Evolutionary conservation across 1,139 yeast genomes (phyloP).

Genomic region (Debaryomyces nepalensis): DNA sequence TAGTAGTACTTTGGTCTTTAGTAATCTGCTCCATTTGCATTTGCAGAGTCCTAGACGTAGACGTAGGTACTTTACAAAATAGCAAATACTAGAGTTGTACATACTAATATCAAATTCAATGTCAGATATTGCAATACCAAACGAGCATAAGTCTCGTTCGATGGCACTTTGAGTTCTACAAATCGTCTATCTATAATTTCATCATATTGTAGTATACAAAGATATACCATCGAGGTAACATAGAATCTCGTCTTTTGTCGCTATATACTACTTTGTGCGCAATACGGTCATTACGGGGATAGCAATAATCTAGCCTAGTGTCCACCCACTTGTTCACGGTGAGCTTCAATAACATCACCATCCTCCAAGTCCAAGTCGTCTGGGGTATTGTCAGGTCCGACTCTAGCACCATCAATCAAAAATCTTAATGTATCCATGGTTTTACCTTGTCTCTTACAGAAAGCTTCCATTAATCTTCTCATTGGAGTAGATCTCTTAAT

Average conservation of each 20-base stretch:
- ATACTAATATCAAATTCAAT: too few species aligned
- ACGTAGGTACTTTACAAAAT: too few species aligned
- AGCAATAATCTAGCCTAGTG: conserved; percentile 1
- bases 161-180: too few species aligned
- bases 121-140: too few species aligned
- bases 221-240: background rate
- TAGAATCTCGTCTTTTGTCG: background rate
- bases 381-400: conserved; percentile 88
- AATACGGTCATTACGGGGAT: background rate
- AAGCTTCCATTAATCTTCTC: conserved; percentile 96
- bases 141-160: too few species aligned
- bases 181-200: background rate
- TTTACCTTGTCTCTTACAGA: conserved; percentile 97
- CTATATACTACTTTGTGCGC: conserved; percentile 1
- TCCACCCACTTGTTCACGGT: conserved; percentile 89
- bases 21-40: too few species aligned
- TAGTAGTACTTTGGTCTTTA: too few species aligned
- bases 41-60: too few species aligned
- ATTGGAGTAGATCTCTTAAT: conserved; percentile 91
- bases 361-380: conserved; percentile 91
- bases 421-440: conserved; percentile 81
- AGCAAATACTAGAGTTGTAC: too few species aligned
- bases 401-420: conserved; percentile 90
- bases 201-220: conserved; percentile 6
- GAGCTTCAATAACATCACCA: conserved; percentile 97